phyloP scores from a whole-genome alignment of 1,284 basidiomycete genomes.

The Wolfiporia cocos region DNA sequence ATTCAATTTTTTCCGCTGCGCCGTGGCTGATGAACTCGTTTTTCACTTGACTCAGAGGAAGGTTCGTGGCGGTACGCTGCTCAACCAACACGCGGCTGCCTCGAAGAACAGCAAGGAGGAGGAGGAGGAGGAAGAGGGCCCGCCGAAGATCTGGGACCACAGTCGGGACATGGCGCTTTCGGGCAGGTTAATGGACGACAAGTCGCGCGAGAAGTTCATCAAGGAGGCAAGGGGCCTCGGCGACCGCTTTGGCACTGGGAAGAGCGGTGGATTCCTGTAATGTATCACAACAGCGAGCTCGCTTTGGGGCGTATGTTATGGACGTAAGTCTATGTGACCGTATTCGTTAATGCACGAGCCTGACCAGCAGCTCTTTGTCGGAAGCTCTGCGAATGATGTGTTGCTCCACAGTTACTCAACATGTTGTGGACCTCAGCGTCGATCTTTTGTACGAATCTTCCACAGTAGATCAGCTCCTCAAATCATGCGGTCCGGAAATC shows the following conservation, averaged over 20 bases:
- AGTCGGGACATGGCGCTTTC: conserved; percentile 80
- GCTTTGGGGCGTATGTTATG: too few species aligned
- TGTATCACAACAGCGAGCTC: too few species aligned
- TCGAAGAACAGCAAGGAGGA: conserved; percentile 15
- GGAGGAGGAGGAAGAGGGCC: conserved; percentile 42
- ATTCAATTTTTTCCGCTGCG: background rate
- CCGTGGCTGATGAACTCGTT: background rate
- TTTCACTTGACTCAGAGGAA: conserved; percentile 39
- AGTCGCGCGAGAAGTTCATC: conserved; percentile 69
- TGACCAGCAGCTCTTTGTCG: too few species aligned
- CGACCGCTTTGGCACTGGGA: conserved; percentile 75
- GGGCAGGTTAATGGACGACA: conserved; percentile 82
- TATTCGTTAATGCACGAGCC: too few species aligned
- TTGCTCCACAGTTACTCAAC: too few species aligned
- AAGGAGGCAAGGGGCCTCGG: conserved; percentile 74
- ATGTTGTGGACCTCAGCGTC: too few species aligned
- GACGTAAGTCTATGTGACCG: too few species aligned
- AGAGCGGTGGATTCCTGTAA: conserved; percentile 50
- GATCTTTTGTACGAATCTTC: too few species aligned
- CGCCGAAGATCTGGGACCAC: conserved; percentile 81
- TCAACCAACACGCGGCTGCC: conserved; percentile 53
- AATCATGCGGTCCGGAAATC: too few species aligned
- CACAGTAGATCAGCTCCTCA: too few species aligned
- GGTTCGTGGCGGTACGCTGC: conserved; percentile 59
- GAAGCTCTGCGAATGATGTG: too few species aligned